Evolutionary conservation across 441 rosid species (phyloP), one percentile per base, ranked within the genome.

Genomic region (Adansonia rubrostipa): DNA sequence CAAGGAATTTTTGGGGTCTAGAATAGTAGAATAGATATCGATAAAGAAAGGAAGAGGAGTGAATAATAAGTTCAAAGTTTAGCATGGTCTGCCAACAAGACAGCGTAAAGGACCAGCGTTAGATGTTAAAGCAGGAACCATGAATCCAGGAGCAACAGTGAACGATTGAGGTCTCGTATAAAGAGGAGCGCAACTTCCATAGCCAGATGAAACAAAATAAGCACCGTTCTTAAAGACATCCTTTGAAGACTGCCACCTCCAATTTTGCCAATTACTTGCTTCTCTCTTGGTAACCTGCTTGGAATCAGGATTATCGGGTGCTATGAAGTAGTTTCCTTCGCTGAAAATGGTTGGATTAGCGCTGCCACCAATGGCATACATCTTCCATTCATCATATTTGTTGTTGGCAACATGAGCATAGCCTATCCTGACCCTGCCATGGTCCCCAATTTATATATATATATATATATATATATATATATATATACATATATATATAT

Each of bases 211-310:
- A 57, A 91, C 83, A 47, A 91, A 91, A 79, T 82, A 89, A 53
- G 94, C 92, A 6, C 94, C 94, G 57, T 91, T 88, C 78, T 78
- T 20, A 74, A 89, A 89, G 2, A 87, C 85, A 56, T 91, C 92
- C 68, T 77, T 86, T 0, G 94, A 91, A 6, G 88, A 85, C 70
- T 90, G 85, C 92, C 94, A 89, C 67, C 83, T 91, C 91, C 92
- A 91, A 4, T 73, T 85, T 63, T 60, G 80, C 87, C 87, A 84
- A 5, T 84, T 77, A 9, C 77, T 78, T 0, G 76, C 80, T 73
- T 88, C 87, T 85, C 94, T 88, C 81, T 91, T 91, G 4, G 92
- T 91, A 75, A 89, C 92, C 91, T 91, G 82, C 78, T 88, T 90
- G 53, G 79, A 65, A 73, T 6, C 48, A 3, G n/a, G 15, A 48